Evolutionary conservation across 225 moss, liverwort and hornwort genomes (phyloP).

Genomic region (Marchantia paleacea): DNA sequence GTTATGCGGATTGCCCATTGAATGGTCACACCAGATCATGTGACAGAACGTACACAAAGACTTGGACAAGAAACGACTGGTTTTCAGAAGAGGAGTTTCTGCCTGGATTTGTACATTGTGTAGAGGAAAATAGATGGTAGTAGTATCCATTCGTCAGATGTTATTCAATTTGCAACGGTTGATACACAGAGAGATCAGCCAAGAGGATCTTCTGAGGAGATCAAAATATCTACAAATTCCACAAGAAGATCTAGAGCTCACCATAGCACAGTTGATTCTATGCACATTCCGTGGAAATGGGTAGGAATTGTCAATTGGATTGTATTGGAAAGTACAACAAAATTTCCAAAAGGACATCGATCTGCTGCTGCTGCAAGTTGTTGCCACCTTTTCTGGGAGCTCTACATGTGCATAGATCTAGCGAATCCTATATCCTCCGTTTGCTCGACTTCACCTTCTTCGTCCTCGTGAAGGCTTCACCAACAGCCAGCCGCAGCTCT

Average conservation of each 20-base stretch:
- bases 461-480: not conserved
- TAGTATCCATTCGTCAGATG: too few relatives aligned
- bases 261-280: conserved; percentile 1
- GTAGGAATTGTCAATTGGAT: conserved; percentile 12
- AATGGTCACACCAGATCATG: too few relatives aligned
- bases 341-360: not conserved
- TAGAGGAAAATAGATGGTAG: too few relatives aligned
- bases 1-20: too few relatives aligned
- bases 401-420: conserved; percentile 1
- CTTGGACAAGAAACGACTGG: too few relatives aligned
- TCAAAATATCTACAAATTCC: not conserved
- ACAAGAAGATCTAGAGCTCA: not conserved
- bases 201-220: not conserved
- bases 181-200: too few relatives aligned
- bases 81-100: too few relatives aligned
- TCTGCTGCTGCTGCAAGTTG: conserved; percentile 17
- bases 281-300: not conserved
- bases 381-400: conserved; percentile 21
- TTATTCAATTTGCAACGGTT: too few relatives aligned
- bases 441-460: not conserved
- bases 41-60: too few relatives aligned
- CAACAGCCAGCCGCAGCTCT: conserved; percentile 1
- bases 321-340: conserved; percentile 3
- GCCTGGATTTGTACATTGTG: too few relatives aligned
- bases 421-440: not conserved